These are phyloP conservation scores for Elongisporangium prolatum DNA, from an alignment of 352 stramenopile species.

Conservation along the genomic window DNA sequence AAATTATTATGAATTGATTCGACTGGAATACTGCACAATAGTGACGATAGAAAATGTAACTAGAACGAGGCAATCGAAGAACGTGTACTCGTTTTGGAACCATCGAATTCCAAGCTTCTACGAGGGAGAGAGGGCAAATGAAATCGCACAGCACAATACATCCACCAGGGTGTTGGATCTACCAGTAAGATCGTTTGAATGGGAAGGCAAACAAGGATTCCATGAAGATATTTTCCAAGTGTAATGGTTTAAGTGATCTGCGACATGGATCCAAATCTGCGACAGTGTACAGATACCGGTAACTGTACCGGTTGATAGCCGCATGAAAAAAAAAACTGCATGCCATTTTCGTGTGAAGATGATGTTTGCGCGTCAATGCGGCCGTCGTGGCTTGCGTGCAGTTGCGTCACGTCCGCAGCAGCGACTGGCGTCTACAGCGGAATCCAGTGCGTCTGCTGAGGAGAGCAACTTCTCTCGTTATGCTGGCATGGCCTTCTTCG, in stretches of 20 bases:
- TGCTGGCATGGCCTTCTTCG: conserved; percentile 82
- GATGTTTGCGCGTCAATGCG: conserved; percentile 11
- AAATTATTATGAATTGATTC: too few species aligned
- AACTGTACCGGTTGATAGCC: neutral
- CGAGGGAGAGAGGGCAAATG: too few species aligned
- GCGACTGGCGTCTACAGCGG: conserved; percentile 7
- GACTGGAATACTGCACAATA: too few species aligned
- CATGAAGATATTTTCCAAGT: too few species aligned
- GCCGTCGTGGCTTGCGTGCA: neutral
- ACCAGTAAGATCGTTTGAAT: neutral
- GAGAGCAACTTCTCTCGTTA: conserved; percentile 78
- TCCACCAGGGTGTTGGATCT: too few species aligned
- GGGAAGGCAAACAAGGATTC: too few species aligned
- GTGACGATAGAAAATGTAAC: too few species aligned
- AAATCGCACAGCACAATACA: too few species aligned
- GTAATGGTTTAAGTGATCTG: neutral
- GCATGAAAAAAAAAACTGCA: too few species aligned
- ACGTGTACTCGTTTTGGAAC: too few species aligned
- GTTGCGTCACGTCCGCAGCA: neutral
- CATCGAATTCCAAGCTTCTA: too few species aligned
- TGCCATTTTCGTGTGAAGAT: neutral
- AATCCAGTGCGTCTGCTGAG: conserved; percentile 8
- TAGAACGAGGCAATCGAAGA: too few species aligned
- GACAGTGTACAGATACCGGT: neutral
- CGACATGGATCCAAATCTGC: neutral